phyloP scores from a whole-genome alignment of 2,329 filamentous ascomycete species.

The Diplodia corticola region DNA sequence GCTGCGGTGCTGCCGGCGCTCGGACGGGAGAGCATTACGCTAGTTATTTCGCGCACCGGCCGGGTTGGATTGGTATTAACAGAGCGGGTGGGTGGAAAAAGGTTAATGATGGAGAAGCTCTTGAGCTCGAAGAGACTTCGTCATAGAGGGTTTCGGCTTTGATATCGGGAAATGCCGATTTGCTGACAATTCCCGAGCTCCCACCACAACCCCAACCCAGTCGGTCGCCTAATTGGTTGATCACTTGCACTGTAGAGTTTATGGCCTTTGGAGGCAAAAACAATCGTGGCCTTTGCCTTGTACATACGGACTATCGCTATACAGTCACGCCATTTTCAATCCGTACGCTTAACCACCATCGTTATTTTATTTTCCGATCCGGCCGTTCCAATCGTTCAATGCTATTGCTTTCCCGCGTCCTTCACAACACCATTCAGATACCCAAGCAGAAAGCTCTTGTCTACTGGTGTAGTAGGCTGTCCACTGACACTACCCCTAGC shows the following conservation, averaged over 20 bases:
- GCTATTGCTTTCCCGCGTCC: conserved; percentile 26
- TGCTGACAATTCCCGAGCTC: conserved; percentile 8
- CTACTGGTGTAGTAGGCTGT: conserved; percentile 53
- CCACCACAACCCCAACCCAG: background rate
- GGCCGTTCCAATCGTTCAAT: background rate
- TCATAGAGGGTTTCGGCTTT: conserved; percentile 15
- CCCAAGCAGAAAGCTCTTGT: conserved; percentile 73
- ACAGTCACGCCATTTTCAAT: background rate
- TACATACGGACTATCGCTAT: conserved; percentile 2
- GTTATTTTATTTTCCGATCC: background rate
- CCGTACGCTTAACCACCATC: background rate
- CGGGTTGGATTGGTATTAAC: background rate
- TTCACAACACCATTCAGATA: conserved; percentile 65
- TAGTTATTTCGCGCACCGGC: background rate
- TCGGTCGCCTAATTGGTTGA: background rate
- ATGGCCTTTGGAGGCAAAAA: background rate
- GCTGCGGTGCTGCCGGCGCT: background rate
- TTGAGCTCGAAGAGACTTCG: conserved; percentile 14
- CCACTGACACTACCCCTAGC: conserved; percentile 6
- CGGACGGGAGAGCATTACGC: conserved; percentile 5
- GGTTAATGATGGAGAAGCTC: background rate
- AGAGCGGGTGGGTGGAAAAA: background rate
- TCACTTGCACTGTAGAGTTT: background rate
- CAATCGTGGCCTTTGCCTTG: background rate
- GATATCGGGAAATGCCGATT: conserved; percentile 19